Base-by-base conservation (phyloP, 352 stramenopile species). In the Phytopythium kandeliae region DNA sequence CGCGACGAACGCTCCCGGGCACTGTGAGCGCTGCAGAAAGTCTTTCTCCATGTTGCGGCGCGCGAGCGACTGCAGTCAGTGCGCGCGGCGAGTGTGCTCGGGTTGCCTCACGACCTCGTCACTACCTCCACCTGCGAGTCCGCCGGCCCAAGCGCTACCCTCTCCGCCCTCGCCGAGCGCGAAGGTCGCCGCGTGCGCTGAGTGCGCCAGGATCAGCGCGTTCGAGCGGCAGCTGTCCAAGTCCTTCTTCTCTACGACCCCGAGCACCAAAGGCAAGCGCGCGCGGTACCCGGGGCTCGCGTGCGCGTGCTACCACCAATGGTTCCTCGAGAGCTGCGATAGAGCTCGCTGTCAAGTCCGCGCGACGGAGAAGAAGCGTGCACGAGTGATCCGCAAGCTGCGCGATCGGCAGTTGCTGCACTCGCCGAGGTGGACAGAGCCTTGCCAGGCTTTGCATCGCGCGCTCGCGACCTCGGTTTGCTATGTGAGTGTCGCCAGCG, bases 401-500 rank as follows among this genome's bases (percentile, higher is more conserved):
- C 58, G 61, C n/a, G 38, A 48, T 3, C 54, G 65, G 21, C 58
- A 67, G 40, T 49, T 64, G 37, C 34, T 70, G 38, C 58, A 70
- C 43, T 56, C 54, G n/a, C 54, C 57, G 30, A 57, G 55, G 28
- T 60, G 63, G 44, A 48, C 51, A 19, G 50, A 57, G 7, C 26
- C 53, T 8, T 67, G 58, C 13, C 10, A 22, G 2, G 37, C 60
- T 0, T 16, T 67, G 22, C 53, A 54, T 4, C 21, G 8, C 12
- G 26, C 43, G 3, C 55, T 67, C 12, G 31, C 16, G 0, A 44
- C 40, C 4, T 37, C 55, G 2, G 49, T 46, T 21, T 55, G 58
- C 30, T 70, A 55, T 30, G 40, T 70, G 17, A 65, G 54, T 31
- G 10, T 70, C 15, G 47, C 51, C 2, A 52, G 47, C 34, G 47